These are phyloP conservation scores for Lachnellula occidentalis DNA, from an alignment of 2,329 filamentous ascomycete genomes.

Conservation along the genomic window DNA sequence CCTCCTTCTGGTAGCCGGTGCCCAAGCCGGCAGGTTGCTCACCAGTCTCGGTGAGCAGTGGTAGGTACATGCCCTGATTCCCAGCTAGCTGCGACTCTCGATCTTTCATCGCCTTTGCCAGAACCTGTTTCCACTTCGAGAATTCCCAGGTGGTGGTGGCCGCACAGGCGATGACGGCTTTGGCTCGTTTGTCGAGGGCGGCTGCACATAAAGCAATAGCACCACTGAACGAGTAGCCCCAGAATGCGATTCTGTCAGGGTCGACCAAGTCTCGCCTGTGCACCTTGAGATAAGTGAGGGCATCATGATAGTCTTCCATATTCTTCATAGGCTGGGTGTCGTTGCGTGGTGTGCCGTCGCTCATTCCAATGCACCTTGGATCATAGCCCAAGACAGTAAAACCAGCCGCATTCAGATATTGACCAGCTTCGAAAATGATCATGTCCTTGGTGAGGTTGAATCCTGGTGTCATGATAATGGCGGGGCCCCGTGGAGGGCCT, in stretches of 20 bases:
- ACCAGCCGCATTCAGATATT: slow-evolving; percentile 19
- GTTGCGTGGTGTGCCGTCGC: slow-evolving; percentile 27
- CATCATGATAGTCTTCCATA: slow-evolving; percentile 32
- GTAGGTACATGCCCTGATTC: slow-evolving; percentile 35
- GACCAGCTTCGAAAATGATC: slow-evolving; percentile 4
- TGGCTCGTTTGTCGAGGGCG: slow-evolving; percentile 35
- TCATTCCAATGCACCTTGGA: slow-evolving; percentile 30
- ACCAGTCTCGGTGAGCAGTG: slow-evolving; percentile 33
- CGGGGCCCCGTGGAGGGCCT: slow-evolving; percentile 15
- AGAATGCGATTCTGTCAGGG: slow-evolving; percentile 30
- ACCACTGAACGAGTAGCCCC: slow-evolving; percentile 33
- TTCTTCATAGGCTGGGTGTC: slow-evolving; percentile 30
- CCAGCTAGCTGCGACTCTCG: slow-evolving; percentile 36
- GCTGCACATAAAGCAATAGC: slow-evolving; percentile 34
- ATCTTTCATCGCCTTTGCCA: slow-evolving; percentile 32
- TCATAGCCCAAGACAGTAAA: slow-evolving; percentile 34
- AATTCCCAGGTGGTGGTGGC: slow-evolving; percentile 8
- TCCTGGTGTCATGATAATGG: slow-evolving; percentile 17
- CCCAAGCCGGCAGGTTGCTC: slow-evolving; percentile 35
- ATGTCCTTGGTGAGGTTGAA: slow-evolving; percentile 13
- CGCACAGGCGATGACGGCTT: slow-evolving; percentile 30
- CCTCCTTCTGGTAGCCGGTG: slow-evolving; percentile 11
- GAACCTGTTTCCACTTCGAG: slow-evolving; percentile 14
- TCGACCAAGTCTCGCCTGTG: slow-evolving; percentile 29
- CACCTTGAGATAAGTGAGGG: slow-evolving; percentile 32